Percentiles rank a stretch among this genome's conserved stretches.
These are phyloP conservation scores for Plasmodium vivax DNA, from an alignment of 169 alveolate genomes.

Conservation along the genomic window DNA sequence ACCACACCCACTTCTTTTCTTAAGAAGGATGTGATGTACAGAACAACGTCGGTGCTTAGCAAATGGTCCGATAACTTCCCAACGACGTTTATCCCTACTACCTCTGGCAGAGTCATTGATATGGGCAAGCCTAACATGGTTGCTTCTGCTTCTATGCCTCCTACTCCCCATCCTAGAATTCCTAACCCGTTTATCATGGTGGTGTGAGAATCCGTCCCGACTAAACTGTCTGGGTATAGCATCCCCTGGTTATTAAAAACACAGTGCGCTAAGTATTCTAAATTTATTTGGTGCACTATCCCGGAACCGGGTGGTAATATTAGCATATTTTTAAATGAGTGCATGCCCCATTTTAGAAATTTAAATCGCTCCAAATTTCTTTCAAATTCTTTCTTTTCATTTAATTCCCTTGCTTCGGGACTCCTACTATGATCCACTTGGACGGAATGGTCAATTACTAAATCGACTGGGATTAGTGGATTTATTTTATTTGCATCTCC, in stretches of 20 bases:
- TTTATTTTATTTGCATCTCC: slow-evolving; percentile 93
- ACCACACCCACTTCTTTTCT: slow-evolving; percentile 96
- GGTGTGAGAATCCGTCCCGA: slow-evolving; percentile 97
- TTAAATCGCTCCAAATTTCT: slow-evolving; percentile 95
- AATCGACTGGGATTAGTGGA: slow-evolving; percentile 96
- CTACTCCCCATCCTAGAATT: slow-evolving; percentile 96
- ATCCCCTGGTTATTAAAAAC: slow-evolving; percentile 82
- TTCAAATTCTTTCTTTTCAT: slow-evolving; percentile 93
- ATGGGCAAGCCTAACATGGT: slow-evolving; percentile 97
- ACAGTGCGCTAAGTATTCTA: slow-evolving; percentile 89
- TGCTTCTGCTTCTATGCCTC: slow-evolving; percentile 99
- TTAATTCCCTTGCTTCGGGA: slow-evolving; percentile 90
- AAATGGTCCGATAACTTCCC: slow-evolving; percentile 90
- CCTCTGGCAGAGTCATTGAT: slow-evolving; percentile 97
- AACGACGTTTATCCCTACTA: slow-evolving; percentile 95
- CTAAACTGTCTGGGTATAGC: slow-evolving; percentile 95
- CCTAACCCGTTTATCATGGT: slow-evolving; percentile 98
- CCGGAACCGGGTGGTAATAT: slow-evolving; percentile 99
- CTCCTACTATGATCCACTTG: slow-evolving; percentile 94
- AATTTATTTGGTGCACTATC: slow-evolving; percentile 94
- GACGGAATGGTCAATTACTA: slow-evolving; percentile 96
- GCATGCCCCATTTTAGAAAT: slow-evolving; percentile 97
- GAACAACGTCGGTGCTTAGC: slow-evolving; percentile 95
- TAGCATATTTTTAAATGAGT: slow-evolving; percentile 92
- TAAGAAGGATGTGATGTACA: slow-evolving; percentile 90